Evolutionary conservation across 768 basidiomycete genomes (phyloP).

Genomic region (Mrakia blollopis): DNA sequence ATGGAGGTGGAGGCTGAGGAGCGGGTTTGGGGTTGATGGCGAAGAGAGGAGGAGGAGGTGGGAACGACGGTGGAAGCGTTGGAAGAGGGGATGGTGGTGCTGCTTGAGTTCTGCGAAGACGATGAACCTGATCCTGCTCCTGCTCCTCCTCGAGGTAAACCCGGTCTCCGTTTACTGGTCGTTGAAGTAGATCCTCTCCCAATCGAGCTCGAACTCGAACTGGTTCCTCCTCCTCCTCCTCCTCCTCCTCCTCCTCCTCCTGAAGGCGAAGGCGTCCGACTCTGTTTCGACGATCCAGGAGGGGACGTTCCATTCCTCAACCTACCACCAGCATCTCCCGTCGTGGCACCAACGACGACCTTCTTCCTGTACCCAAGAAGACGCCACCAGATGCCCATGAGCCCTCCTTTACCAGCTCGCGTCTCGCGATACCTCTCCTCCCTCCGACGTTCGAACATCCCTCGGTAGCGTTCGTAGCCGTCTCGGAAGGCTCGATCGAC

Average conservation of each 20-base stretch:
- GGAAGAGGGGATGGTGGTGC: too few species aligned
- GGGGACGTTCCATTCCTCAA: background rate
- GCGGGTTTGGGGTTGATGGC: too few species aligned
- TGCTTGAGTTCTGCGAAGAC: too few species aligned
- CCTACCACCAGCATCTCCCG: too few species aligned
- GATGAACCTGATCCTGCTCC: too few species aligned
- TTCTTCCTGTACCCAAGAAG: conserved; percentile 25
- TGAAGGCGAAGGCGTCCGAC: conserved; percentile 8
- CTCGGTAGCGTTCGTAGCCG: conserved; percentile 84
- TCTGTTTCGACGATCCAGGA: background rate
- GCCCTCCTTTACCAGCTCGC: conserved; percentile 19
- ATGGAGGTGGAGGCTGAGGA: background rate
- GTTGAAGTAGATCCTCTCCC: background rate
- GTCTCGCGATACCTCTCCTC: conserved; percentile 56
- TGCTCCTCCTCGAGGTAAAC: background rate
- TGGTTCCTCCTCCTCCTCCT: background rate
- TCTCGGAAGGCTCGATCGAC: conserved; percentile 79
- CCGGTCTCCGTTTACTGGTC: background rate
- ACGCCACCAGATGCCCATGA: conserved; percentile 26
- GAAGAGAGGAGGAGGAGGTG: too few species aligned
- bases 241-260: background rate
- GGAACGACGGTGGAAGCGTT: too few species aligned
- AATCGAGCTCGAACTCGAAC: background rate
- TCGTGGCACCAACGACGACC: background rate
- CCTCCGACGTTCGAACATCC: conserved; percentile 73